Evolutionary conservation across 345 rosid genomes (phyloP).

Genomic region (Salix brachista): DNA sequence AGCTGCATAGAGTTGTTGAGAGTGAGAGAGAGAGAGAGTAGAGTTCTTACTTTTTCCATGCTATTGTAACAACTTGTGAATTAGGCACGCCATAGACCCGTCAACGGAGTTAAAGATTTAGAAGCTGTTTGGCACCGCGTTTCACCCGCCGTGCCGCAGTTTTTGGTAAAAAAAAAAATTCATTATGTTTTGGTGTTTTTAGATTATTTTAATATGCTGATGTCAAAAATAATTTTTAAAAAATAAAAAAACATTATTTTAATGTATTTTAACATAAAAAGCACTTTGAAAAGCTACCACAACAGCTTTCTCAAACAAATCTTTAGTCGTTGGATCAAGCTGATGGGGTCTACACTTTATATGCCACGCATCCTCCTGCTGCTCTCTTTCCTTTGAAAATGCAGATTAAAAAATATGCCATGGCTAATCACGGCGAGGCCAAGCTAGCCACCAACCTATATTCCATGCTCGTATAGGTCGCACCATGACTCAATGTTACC

Average conservation of each 20-base stretch:
- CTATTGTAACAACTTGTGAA: background rate
- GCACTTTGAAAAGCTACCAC: no score
- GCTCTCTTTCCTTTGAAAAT: background rate
- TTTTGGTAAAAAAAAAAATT: no score
- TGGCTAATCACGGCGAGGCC: background rate
- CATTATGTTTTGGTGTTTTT: no score
- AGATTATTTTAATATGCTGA: no score
- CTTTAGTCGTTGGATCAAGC: background rate
- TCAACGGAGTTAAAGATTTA: background rate
- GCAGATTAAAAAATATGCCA: background rate
- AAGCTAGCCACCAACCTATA: background rate
- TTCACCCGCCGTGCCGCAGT: no score
- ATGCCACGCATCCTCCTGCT: background rate
- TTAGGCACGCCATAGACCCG: background rate
- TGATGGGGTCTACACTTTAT: background rate
- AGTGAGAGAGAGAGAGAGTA: no score
- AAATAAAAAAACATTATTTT: no score
- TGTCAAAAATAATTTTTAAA: no score
- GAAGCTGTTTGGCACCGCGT: no score
- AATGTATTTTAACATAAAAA: no score
- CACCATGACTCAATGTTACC: background rate
- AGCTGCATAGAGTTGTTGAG: no score
- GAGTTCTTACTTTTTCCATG: background rate
- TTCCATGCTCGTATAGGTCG: background rate
- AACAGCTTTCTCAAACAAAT: no score